phyloP scores from a whole-genome alignment of 495 filamentous ascomycete genomes.

The Saxophila tyrrhenica region DNA sequence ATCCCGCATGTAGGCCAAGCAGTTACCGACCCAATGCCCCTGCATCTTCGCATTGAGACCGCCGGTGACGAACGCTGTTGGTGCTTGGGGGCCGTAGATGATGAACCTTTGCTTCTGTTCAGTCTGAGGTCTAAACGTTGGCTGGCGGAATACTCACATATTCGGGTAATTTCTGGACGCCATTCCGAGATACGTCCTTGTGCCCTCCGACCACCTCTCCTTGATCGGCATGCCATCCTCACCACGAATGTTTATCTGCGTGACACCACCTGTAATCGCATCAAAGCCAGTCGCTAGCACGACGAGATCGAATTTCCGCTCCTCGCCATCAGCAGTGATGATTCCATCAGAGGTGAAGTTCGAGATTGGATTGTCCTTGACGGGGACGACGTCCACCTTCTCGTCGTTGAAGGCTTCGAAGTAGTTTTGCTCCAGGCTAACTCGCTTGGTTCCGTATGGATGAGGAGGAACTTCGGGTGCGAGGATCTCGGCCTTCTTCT shows the following conservation, averaged over 20 bases:
- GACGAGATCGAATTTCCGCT: slow-evolving; percentile 17
- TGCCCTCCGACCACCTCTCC: slow-evolving; percentile 13
- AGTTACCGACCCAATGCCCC: slow-evolving; percentile 16
- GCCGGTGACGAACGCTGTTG: slow-evolving; percentile 23
- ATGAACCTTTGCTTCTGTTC: not conserved
- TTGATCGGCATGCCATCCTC: slow-evolving; percentile 2
- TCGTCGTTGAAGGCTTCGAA: slow-evolving; percentile 20
- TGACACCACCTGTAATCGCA: slow-evolving; percentile 8
- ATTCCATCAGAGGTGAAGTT: slow-evolving; percentile 10
- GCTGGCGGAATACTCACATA: not conserved
- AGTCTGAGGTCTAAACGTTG: slow-evolving; percentile 3
- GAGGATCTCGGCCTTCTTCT: slow-evolving; percentile 36
- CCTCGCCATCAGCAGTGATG: slow-evolving; percentile 1
- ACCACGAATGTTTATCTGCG: slow-evolving; percentile 9
- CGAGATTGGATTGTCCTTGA: slow-evolving; percentile 14
- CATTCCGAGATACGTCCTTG: slow-evolving; percentile 15
- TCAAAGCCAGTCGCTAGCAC: slow-evolving; percentile 22
- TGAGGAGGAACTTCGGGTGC: slow-evolving; percentile 42
- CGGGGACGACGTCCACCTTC: slow-evolving; percentile 12
- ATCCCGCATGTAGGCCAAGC: slow-evolving; percentile 8
- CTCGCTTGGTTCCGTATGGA: slow-evolving; percentile 42
- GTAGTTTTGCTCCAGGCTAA: slow-evolving; percentile 37
- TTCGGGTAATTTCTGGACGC: slow-evolving; percentile 20
- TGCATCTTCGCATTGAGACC: slow-evolving; percentile 19
- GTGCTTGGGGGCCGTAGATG: slow-evolving; percentile 31